phyloP scores from a whole-genome alignment of 805 yeast genomes.

The Debaryomyces prosopidis region DNA sequence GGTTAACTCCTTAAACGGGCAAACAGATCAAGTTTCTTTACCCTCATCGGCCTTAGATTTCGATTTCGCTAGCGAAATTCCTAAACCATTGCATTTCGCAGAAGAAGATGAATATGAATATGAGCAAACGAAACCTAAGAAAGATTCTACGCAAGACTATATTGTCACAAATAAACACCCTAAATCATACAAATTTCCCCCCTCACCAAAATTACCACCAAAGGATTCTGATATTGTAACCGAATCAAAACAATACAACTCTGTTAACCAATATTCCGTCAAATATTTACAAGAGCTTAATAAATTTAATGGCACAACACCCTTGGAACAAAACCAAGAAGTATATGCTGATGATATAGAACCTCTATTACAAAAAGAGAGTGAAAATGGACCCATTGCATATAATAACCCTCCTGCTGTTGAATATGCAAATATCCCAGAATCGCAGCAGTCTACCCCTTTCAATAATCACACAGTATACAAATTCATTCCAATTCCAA shows the following conservation, averaged over 20 bases:
- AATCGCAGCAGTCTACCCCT: slow-evolving; percentile 4
- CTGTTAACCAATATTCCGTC: slow-evolving; percentile 35
- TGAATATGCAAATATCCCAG: neutral
- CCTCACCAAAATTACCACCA: slow-evolving; percentile 31
- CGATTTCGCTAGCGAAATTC: slow-evolving; percentile 16
- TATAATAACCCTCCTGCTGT: neutral
- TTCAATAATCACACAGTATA: slow-evolving; percentile 5
- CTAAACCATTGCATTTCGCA: slow-evolving; percentile 22
- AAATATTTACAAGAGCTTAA: slow-evolving; percentile 40
- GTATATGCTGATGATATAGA: slow-evolving; percentile 38
- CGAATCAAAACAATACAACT: neutral
- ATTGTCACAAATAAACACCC: slow-evolving; percentile 49
- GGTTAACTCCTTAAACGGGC: slow-evolving; percentile 10
- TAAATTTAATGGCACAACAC: neutral
- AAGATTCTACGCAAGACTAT: slow-evolving; percentile 35
- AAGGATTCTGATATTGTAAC: slow-evolving; percentile 3
- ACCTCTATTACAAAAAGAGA: slow-evolving; percentile 22
- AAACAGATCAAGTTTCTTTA: neutral
- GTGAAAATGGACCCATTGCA: neutral
- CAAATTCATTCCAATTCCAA: slow-evolving; percentile 43
- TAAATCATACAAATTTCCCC: slow-evolving; percentile 58
- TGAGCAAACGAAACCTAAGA: slow-evolving; percentile 5
- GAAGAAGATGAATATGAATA: slow-evolving; percentile 30
- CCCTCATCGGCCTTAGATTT: slow-evolving; percentile 12
- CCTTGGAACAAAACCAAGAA: slow-evolving; percentile 1